Evolutionary conservation across 306 rosid genomes (phyloP).

Genomic region (Astragalus glycyphyllos): DNA sequence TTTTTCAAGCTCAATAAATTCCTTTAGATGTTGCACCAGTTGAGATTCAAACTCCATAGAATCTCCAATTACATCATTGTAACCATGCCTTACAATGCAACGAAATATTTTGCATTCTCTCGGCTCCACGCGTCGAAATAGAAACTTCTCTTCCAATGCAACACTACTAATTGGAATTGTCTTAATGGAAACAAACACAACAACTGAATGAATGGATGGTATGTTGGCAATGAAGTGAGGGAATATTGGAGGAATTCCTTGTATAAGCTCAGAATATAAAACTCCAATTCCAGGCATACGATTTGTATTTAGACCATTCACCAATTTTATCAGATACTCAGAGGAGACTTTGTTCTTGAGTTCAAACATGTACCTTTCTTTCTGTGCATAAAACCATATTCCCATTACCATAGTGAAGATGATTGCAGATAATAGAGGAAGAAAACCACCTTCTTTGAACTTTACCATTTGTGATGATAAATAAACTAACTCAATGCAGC

Average conservation of each 20-base stretch:
- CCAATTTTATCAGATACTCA: slow-evolving; percentile 46
- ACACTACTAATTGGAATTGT: slow-evolving; percentile 59
- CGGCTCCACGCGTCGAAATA: slow-evolving; percentile 64
- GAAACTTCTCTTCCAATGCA: slow-evolving; percentile 53
- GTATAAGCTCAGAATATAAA: slow-evolving; percentile 68
- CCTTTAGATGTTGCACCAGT: slow-evolving; percentile 43
- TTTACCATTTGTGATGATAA: slow-evolving; percentile 54
- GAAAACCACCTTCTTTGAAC: slow-evolving; percentile 62
- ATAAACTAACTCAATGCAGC: slow-evolving; percentile 48
- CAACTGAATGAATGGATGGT: slow-evolving; percentile 62
- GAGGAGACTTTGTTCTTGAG: slow-evolving; percentile 56
- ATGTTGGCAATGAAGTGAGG: slow-evolving; percentile 61
- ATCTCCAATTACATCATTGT: slow-evolving; percentile 52
- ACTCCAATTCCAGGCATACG: slow-evolving; percentile 65
- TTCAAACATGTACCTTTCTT: slow-evolving; percentile 59
- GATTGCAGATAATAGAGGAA: slow-evolving; percentile 53
- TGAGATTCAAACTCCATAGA: slow-evolving; percentile 58
- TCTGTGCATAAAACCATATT: slow-evolving; percentile 65
- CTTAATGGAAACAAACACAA: slow-evolving; percentile 67
- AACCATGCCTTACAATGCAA: slow-evolving; percentile 70
- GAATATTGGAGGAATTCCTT: slow-evolving; percentile 74
- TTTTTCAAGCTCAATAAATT: too few relatives aligned
- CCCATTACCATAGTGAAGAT: slow-evolving; percentile 55
- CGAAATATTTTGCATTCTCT: slow-evolving; percentile 57
- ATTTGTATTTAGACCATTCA: slow-evolving; percentile 40